Base-by-base conservation (phyloP, 2,329 filamentous ascomycete genomes). In the Fusarium goolgardi region DNA sequence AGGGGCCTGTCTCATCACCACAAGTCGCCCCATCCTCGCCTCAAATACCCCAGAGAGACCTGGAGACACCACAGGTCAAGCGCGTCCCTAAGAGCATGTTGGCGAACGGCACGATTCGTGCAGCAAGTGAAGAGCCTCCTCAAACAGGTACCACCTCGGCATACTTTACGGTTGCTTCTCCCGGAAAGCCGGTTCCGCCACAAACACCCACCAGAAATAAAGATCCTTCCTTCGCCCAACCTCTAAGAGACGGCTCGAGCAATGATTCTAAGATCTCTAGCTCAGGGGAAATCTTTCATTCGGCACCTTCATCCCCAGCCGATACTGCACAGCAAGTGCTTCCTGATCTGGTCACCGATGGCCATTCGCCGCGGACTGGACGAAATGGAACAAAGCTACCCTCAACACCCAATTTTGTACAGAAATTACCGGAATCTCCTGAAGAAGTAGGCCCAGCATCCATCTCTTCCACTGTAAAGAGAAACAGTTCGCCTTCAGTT, bases 301-400 rank as follows among this genome's bases (percentile, higher is more conserved):
- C 73, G 16, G 72, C 73, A 18, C 65, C 52, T 7, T 65, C 70
- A 7, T 75, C 73, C 2, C 72, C 73, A 5, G 20, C 37, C 39
- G 53, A 60, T 16, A 63, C 43, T 18, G 31, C 55, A 57, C 25
- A 61, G 25, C 43, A 47, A 40, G 34, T 69, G 40, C 34, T 63
- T 56, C 53, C 59, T 21, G 59, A 69, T 29, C 50, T 73, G 16
- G 55, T 53, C 5, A 59, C 32, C 6, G 70, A 60, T 32, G 44
- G 45, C 15, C 51, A 41, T 47, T 35, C 51, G 11, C 39, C 40
- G 13, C 37, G 29, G 5, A 40, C 52, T 37, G 35, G 40, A 27
- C 47, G 37, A 34, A 35, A 12, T 13, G 18, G 40, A 21, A 13
- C 23, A 7, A 55, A 35, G n/a, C 49, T 47, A 45, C 54, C 27